Conservation (phyloP, 495 filamentous ascomycete genomes). For the Aspergillus avenaceus region DNA sequence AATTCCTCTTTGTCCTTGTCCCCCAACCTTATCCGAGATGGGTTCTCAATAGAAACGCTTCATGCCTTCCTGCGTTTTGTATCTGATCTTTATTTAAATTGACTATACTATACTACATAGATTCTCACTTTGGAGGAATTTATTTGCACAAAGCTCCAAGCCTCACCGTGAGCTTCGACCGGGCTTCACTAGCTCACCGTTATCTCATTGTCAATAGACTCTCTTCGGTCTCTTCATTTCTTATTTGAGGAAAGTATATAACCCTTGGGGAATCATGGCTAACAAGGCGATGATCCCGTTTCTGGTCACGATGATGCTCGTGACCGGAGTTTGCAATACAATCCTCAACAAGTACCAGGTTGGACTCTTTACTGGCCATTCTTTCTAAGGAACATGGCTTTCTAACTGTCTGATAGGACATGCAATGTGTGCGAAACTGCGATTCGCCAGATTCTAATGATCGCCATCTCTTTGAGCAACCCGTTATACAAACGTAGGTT, state of each 20-base stretch:
- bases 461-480: conserved; percentile 78
- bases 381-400: no score
- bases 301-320: conserved; percentile 87
- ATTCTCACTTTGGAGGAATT: no score
- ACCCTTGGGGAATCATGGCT: conserved; percentile 35
- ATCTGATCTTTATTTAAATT: no score
- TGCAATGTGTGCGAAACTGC: conserved; percentile 93
- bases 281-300: conserved; percentile 67
- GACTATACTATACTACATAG: neutral
- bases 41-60: conserved; percentile 5
- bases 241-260: neutral
- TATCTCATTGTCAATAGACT: neutral
- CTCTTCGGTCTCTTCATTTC: neutral
- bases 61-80: no score
- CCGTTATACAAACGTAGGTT: conserved; percentile 83
- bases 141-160: no score
- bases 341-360: conserved; percentile 96
- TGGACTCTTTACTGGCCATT: conserved; percentile 1
- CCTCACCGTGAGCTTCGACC: neutral
- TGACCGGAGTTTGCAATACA: conserved; percentile 92
- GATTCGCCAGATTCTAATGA: conserved; percentile 63
- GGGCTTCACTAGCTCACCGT: neutral
- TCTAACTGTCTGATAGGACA: conserved; percentile 59
- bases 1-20: conserved; percentile 2
- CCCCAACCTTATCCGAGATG: conserved; percentile 1